These are phyloP conservation scores for Candida sanyaensis DNA, from an alignment of 1,139 yeast species.

Conservation along the genomic window DNA sequence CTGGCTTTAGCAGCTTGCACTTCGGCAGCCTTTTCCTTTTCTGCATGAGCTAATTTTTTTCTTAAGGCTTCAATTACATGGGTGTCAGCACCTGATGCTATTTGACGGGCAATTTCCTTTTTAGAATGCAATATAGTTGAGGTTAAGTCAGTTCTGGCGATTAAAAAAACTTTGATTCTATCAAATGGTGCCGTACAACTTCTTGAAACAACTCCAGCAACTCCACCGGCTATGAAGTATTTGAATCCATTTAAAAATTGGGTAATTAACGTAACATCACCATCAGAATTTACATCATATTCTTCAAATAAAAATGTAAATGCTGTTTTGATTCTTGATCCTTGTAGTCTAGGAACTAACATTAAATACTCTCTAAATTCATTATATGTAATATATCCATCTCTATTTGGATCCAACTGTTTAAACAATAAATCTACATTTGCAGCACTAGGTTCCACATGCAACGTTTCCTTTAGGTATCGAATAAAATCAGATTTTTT, in stretches of 20 bases:
- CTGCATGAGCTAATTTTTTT: conserved; percentile 27
- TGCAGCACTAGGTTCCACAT: conserved; percentile 53
- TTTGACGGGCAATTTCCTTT: conserved; percentile 46
- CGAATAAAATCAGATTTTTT: conserved; percentile 64
- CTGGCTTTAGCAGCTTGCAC: conserved; percentile 18
- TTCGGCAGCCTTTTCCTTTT: conserved; percentile 21
- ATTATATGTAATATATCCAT: conserved; percentile 76
- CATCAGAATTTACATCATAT: conserved; percentile 79
- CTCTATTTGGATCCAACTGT: conserved; percentile 59
- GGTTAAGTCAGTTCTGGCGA: conserved; percentile 84
- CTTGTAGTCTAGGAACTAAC: conserved; percentile 75
- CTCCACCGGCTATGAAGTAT: conserved; percentile 89
- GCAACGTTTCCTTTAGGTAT: conserved; percentile 57
- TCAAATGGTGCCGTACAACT: conserved; percentile 98
- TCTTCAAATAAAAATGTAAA: conserved; percentile 81
- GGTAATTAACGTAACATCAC: conserved; percentile 82
- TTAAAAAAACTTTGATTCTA: conserved; percentile 86
- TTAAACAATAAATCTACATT: conserved; percentile 62
- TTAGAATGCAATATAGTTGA: conserved; percentile 67
- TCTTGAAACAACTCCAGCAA: conserved; percentile 95
- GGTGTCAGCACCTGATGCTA: conserved; percentile 35
- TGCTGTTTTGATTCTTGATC: conserved; percentile 77
- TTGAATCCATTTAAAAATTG: conserved; percentile 86
- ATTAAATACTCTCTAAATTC: conserved; percentile 84
- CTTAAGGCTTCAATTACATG: conserved; percentile 41